Base-by-base conservation (phyloP, 306 rosid genomes). In the Dryas alaskensis region DNA sequence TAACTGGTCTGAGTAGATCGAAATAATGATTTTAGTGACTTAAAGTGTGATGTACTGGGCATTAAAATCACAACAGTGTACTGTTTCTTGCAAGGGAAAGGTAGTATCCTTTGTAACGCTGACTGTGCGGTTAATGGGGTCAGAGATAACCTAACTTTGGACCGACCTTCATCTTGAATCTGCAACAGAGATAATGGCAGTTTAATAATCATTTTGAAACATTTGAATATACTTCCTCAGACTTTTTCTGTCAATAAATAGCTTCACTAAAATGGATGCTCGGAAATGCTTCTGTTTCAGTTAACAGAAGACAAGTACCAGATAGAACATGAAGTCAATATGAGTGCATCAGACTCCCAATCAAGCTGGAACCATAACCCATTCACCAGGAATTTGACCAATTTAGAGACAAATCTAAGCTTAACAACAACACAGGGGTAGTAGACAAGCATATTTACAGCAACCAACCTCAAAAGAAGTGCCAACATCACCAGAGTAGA, bases 61-160 rank as follows among this genome's bases (percentile, higher is more conserved):
- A 84, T 86, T 79, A 91, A 81, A 77, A 93, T 89, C 79, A 93
- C 97, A 45, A 80, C 94, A 51, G 97, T 93, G 76, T 86, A 89
- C 87, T 91, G 92, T 60, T 83, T 83, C 81, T 77, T 89, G 89
- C 97, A 89, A 74, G 97, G 97, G 78, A 74, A 86, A 47, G 98
- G 97, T 61, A 93, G 65, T 75, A 93, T 79, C 79, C 89, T 85
- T 78, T 89, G 90, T 59, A 93, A 83, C 59, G 94, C 92, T 78
- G 74, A 72, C 85, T 81, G 92, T 10, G 92, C 91, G 8, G 90
- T 76, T 57, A 75, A 73, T 64, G 94, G 92, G 43, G 91, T 84
- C 68, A 89, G 83, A 67, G 87, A 80, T 47, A 81, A 77, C 78
- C 88, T 85, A 65, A 93, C 98, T 80, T 84, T 89, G 65, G 75